phyloP scores from a whole-genome alignment of 352 stramenopile species.

The Phytophthora citricola region DNA sequence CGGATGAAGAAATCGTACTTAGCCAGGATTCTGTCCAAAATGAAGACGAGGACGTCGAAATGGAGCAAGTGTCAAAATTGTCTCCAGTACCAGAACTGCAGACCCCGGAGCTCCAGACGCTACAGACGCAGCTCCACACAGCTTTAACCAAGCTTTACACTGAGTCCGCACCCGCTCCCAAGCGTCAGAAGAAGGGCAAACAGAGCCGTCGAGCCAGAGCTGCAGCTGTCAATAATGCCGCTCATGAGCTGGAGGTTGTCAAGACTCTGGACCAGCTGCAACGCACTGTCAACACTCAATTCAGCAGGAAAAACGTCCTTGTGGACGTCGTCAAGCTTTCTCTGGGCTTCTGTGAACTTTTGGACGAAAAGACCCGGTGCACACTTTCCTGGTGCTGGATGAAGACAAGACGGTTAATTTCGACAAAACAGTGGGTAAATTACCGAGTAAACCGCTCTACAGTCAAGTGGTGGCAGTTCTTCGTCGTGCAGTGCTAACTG shows the following conservation, averaged over 20 bases:
- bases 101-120: conserved; percentile 43
- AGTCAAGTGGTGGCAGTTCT: conserved; percentile 49
- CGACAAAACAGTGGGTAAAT: conserved; percentile 40
- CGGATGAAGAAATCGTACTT: conserved; percentile 34
- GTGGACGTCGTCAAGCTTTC: conserved; percentile 55
- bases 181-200: conserved; percentile 77
- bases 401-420: conserved; percentile 30
- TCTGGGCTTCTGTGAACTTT: conserved; percentile 43
- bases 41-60: conserved; percentile 31
- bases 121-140: conserved; percentile 53
- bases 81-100: conserved; percentile 30
- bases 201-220: conserved; percentile 34
- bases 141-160: conserved; percentile 44
- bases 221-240: conserved; percentile 11
- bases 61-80: conserved; percentile 18
- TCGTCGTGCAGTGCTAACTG: conserved; percentile 44
- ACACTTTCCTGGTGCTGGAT: conserved; percentile 31
- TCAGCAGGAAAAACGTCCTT: conserved; percentile 36
- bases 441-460: conserved; percentile 58
- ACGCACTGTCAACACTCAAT: conserved; percentile 43
- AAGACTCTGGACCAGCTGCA: conserved; percentile 49
- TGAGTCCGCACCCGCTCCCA: conserved; percentile 42
- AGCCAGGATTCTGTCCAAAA: conserved; percentile 15
- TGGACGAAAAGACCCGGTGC: conserved; percentile 52
- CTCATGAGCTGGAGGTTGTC: conserved; percentile 40